phyloP scores from a whole-genome alignment of 306 rosid genomes.

The Parietaria judaica region DNA sequence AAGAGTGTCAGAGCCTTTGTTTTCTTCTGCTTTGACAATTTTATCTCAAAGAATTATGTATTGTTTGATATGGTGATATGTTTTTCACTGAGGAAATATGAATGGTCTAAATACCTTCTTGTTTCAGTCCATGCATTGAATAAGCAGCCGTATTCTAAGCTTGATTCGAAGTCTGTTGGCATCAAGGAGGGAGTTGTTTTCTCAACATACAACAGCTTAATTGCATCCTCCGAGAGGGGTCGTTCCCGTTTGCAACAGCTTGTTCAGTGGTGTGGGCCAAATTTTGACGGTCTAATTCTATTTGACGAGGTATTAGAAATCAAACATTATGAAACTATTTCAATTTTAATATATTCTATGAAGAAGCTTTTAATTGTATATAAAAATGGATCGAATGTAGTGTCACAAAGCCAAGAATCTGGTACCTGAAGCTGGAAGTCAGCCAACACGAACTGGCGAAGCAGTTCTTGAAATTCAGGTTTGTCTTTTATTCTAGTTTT shows the following conservation, averaged over 20 bases:
- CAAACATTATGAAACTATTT: constrained; percentile 10
- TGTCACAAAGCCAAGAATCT: constrained; percentile 98
- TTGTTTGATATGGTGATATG: too few relatives aligned
- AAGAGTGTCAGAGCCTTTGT: too few relatives aligned
- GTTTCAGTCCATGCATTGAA: constrained; percentile 94
- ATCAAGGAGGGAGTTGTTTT: constrained; percentile 89
- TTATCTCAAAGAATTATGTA: too few relatives aligned
- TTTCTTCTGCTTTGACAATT: too few relatives aligned
- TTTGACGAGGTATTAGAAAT: constrained; percentile 72
- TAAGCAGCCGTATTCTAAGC: constrained; percentile 97
- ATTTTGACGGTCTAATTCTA: constrained; percentile 71
- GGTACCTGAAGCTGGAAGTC: constrained; percentile 99
- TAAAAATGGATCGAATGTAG: constrained; percentile 45
- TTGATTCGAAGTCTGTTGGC: constrained; percentile 93
- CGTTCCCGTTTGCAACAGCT: constrained; percentile 93
- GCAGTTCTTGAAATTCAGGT: constrained; percentile 98
- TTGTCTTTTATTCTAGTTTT: constrained; percentile 16
- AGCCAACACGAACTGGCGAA: constrained; percentile 98
- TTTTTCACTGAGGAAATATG: too few relatives aligned
- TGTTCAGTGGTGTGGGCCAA: constrained; percentile 91
- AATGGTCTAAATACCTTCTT: background rate
- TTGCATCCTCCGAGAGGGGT: constrained; percentile 95
- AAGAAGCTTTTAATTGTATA: constrained; percentile 21
- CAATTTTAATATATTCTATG: constrained; percentile 25
- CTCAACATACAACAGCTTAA: constrained; percentile 88